Evolutionary conservation across 2,329 filamentous ascomycete genomes (phyloP), one percentile per base, ranked within the genome.

Genomic region (Colletotrichum coccodes): DNA sequence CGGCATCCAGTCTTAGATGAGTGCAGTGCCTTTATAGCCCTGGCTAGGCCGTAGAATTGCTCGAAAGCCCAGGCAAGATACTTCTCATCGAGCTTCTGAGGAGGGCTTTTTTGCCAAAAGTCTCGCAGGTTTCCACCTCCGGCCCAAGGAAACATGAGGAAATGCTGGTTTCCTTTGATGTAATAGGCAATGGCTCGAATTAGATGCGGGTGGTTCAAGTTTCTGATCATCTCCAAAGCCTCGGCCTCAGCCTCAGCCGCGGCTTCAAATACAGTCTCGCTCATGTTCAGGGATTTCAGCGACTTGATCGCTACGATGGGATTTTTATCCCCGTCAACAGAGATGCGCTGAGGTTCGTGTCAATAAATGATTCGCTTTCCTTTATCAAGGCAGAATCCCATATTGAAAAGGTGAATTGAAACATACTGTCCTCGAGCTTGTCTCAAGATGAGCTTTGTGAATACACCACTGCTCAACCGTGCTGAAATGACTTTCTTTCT

Each of bases 141-240:
- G 0, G 65, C 65, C 65, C 65, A 68, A 2, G 44, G 60, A n/a
- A 68, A 64, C 4, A 68, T 21, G 2, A 68, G 21, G 1, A 14
- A 53, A 6, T 42, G 28, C 1, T 2, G 6, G 16, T 34, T 2
- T 2, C 36, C 38, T 3, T 0, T 44, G 4, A 1, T 56, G 23
- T 47, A 61, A 1, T 18, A 53, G 5, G 63, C 63, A 18, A 66
- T 38, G 0, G 57, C 56, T 6, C 32, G 42, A 3, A 66, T 61
- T 6, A 66, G 57, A 11, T 66, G 63, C 3, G 40, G 34, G 2
- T 66, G 57, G 0, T 54, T 14, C 18, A 66, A 21, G 6, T 38
- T 6, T 0, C 57, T 38, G 1, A 66, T 47, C 26, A 32, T 61
- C 0, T 36, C 1, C 1, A 66, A 14, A 6, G 56, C 47, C 2